A percentile compares a stretch with the other conserved stretches of the same genome.
Evolutionary conservation across 805 yeast genomes (phyloP).

Genomic region (Candida insectorum): DNA sequence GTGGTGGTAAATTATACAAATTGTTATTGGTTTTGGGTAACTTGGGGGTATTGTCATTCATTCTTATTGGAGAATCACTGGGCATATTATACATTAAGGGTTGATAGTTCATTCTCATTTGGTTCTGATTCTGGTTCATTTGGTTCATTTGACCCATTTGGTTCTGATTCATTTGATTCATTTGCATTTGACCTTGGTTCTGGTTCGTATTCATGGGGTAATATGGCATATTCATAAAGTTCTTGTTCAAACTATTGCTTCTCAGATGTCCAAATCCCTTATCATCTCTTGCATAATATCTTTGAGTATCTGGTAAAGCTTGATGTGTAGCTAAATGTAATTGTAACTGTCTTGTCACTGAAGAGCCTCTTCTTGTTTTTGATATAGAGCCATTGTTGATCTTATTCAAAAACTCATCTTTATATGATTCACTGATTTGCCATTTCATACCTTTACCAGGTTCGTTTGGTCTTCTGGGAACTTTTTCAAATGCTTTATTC

Average conservation of each 20-base stretch:
- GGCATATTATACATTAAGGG: conserved; percentile 21
- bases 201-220: conserved; percentile 3
- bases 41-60: conserved; percentile 25
- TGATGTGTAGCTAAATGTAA: conserved; percentile 64
- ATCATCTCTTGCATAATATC: conserved; percentile 20
- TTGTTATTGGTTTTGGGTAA: conserved; percentile 25
- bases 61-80: conserved; percentile 23
- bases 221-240: conserved; percentile 16
- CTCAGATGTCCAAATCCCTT: conserved; percentile 13
- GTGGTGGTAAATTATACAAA: conserved; percentile 33
- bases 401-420: conserved; percentile 78
- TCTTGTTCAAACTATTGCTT: conserved; percentile 16
- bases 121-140: conserved; percentile 9
- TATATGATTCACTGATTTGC: conserved; percentile 86
- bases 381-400: conserved; percentile 72
- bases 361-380: conserved; percentile 74
- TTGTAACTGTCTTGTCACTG: conserved; percentile 77
- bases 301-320: conserved; percentile 47
- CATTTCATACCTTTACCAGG: conserved; percentile 99
- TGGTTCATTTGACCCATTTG: conserved; percentile 8
- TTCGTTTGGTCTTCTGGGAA: conserved; percentile 90
- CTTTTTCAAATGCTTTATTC: conserved; percentile 96
- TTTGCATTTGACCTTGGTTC: conserved; percentile 1
- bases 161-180: conserved; percentile 1
- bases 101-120: conserved; percentile 11